Conservation (phyloP, 1,139 yeast species). For the Diutina pseudorugosa region DNA sequence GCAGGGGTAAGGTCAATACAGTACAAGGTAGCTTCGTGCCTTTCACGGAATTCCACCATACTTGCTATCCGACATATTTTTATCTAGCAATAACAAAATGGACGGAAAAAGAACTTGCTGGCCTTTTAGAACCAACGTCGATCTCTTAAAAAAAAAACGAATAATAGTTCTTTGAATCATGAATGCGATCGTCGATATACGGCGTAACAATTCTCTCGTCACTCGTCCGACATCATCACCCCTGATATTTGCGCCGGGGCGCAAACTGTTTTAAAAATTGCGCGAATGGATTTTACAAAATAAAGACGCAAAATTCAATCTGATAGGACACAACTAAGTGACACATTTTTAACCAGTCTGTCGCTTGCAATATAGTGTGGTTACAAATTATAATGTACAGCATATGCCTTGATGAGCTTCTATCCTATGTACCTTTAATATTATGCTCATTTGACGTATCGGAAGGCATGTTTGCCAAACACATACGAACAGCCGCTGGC, state of each 20-base stretch:
- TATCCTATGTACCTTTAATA: not conserved
- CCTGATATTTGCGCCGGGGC: not conserved
- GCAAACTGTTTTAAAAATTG: not conserved
- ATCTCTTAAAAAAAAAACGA: no score
- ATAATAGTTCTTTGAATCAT: no score
- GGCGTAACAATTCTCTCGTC: not conserved
- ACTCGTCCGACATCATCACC: not conserved
- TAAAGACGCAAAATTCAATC: not conserved
- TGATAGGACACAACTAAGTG: not conserved
- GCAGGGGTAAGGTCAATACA: not conserved
- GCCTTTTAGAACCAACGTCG: no score
- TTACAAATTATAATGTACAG: not conserved
- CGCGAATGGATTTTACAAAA: not conserved
- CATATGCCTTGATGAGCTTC: not conserved
- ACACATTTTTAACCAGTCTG: no score
- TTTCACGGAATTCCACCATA: not conserved
- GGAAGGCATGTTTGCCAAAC: conserved; percentile 21
- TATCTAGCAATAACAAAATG: no score
- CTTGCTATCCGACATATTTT: not conserved
- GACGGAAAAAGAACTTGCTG: no score
- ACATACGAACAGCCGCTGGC: conserved; percentile 71
- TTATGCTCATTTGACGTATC: not conserved
- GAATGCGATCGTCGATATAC: not conserved
- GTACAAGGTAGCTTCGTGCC: not conserved
- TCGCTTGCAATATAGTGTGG: not conserved